phyloP scores from a whole-genome alignment of 352 stramenopile genomes.

The Phytopythium boreale region DNA sequence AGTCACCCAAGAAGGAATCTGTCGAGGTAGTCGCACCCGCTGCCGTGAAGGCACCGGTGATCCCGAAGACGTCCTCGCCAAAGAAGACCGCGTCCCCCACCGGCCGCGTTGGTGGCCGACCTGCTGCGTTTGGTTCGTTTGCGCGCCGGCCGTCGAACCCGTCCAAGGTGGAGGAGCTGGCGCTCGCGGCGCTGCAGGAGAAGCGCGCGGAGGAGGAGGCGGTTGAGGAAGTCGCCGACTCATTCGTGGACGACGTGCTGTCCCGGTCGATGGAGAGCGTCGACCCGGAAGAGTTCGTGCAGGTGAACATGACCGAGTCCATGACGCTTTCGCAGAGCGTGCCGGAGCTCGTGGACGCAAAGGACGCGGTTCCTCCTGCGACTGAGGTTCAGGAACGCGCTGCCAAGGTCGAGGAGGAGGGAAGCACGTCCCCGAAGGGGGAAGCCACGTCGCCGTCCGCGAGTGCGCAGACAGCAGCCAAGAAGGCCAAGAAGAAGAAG shows the following conservation, averaged over 20 bases:
- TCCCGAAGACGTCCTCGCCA: background rate
- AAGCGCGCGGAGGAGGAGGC: conserved; percentile 28
- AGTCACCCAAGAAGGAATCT: background rate
- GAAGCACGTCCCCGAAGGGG: conserved; percentile 18
- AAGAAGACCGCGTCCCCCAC: conserved; percentile 4
- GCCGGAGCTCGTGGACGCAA: conserved; percentile 22
- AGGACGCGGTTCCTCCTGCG: conserved; percentile 14
- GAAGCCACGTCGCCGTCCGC: conserved; percentile 15
- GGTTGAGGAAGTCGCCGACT: conserved; percentile 29
- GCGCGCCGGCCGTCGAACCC: conserved; percentile 2
- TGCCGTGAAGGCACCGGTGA: background rate
- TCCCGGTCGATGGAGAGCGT: conserved; percentile 41
- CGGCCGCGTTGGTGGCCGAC: conserved; percentile 5
- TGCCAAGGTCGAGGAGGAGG: conserved; percentile 18
- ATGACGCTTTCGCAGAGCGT: conserved; percentile 31
- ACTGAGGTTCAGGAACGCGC: conserved; percentile 13
- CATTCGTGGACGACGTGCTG: conserved; percentile 43
- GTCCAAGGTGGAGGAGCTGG: conserved; percentile 16
- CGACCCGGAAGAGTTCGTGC: conserved; percentile 65
- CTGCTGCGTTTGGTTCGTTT: conserved; percentile 7
- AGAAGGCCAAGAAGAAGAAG: conserved; percentile 66
- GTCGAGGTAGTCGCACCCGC: background rate
- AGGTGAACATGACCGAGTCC: conserved; percentile 56
- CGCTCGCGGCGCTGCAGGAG: conserved; percentile 21
- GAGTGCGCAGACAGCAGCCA: conserved; percentile 22